These are phyloP conservation scores for Saturnispora kantuleensis DNA, from an alignment of 805 yeast species.

Conservation along the genomic window DNA sequence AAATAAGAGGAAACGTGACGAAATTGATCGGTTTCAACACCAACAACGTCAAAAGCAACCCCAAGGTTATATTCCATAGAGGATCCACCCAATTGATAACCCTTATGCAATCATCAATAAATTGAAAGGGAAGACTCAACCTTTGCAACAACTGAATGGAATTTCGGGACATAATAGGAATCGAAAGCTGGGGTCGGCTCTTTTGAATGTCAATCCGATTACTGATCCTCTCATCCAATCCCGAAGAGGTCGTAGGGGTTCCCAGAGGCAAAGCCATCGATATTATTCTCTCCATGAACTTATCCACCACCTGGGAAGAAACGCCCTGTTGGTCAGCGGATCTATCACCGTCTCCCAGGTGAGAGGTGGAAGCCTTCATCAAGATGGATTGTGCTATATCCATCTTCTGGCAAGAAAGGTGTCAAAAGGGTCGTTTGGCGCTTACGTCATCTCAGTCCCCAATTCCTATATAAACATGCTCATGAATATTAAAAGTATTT, in stretches of 20 bases:
- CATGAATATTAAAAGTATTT: neutral
- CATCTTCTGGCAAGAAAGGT: neutral
- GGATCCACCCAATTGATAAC: constrained; percentile 60
- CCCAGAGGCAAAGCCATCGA: constrained; percentile 55
- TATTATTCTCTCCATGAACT: constrained; percentile 59
- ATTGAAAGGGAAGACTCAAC: constrained; percentile 48
- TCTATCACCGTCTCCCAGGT: neutral
- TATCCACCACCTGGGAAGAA: constrained; percentile 31
- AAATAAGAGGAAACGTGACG: constrained; percentile 43
- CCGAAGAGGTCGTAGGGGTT: constrained; percentile 36
- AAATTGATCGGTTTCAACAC: constrained; percentile 54
- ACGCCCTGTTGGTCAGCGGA: neutral
- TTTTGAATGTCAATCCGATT: constrained; percentile 52
- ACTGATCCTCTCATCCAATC: constrained; percentile 29
- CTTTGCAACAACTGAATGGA: constrained; percentile 54
- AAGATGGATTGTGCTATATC: neutral
- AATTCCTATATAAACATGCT: neutral
- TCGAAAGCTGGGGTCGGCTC: constrained; percentile 57
- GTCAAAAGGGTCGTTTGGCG: neutral
- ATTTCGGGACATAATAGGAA: constrained; percentile 61
- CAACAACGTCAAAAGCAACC: constrained; percentile 28
- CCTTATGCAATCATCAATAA: constrained; percentile 45
- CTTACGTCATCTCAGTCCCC: neutral
- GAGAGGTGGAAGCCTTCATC: constrained; percentile 1
- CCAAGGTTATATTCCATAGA: constrained; percentile 46